phyloP scores from a whole-genome alignment of 1,284 basidiomycete genomes.

The Salmacisia buchloeana region DNA sequence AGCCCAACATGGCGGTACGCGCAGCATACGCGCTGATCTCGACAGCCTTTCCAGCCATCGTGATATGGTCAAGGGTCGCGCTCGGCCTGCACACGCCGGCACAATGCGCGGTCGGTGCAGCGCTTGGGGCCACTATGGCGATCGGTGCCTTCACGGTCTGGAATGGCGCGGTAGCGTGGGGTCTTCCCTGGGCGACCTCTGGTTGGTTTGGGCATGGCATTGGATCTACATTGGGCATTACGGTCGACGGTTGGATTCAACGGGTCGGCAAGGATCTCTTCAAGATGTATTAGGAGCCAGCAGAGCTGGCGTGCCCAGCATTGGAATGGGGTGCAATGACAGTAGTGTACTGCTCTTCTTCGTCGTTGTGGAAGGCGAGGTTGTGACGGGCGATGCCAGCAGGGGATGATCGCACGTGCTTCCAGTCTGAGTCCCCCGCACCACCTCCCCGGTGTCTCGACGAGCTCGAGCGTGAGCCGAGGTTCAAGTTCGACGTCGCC shows the following conservation, averaged over 20 bases:
- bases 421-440: too few species aligned
- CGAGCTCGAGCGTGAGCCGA: too few species aligned
- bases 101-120: conserved; percentile 12
- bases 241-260: background rate
- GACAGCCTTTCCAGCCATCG: conserved; percentile 4
- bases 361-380: too few species aligned
- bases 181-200: background rate
- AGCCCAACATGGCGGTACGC: background rate
- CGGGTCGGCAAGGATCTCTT: too few species aligned
- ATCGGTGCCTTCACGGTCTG: background rate
- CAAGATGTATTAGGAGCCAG: too few species aligned
- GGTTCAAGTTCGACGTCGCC: too few species aligned
- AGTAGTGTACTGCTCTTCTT: too few species aligned
- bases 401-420: too few species aligned
- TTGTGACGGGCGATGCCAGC: too few species aligned
- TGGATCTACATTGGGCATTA: background rate
- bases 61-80: conserved; percentile 18
- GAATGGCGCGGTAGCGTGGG: background rate
- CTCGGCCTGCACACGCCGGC: conserved; percentile 16
- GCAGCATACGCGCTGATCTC: background rate
- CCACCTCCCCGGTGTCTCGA: too few species aligned
- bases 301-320: too few species aligned
- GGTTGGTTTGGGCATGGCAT: background rate
- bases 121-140: conserved; percentile 5
- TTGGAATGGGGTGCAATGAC: too few species aligned